Percentiles rank a stretch among this genome's conserved stretches.
These are phyloP conservation scores for Linum lewisii DNA, from an alignment of 345 rosid genomes.

Conservation along the genomic window DNA sequence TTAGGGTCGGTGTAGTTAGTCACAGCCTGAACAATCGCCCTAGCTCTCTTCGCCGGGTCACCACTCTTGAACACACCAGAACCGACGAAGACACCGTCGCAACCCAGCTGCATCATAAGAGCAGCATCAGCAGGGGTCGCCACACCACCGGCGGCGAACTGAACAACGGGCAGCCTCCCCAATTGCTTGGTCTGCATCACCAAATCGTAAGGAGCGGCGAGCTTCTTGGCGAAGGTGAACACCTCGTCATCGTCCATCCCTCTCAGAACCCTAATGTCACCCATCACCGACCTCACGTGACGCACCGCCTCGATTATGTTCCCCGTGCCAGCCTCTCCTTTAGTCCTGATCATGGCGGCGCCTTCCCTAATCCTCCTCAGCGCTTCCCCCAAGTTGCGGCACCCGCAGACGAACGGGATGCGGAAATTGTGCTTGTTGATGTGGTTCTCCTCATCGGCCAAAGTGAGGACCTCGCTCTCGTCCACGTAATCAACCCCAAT, in stretches of 20 bases:
- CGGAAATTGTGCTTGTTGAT: constrained; percentile 8
- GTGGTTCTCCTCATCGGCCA: constrained; percentile 2
- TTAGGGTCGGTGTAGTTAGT: neutral
- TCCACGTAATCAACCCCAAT: constrained; percentile 1
- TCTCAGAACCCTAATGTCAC: neutral
- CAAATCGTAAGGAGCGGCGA: constrained; percentile 3
- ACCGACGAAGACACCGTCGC: constrained; percentile 3
- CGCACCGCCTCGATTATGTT: constrained; percentile 2
- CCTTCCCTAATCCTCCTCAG: neutral
- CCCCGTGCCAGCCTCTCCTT: constrained; percentile 4
- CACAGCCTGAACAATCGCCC: constrained; percentile 6
- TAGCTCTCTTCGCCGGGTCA: constrained; percentile 4
- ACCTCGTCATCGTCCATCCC: constrained; percentile 3
- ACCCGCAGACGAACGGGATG: constrained; percentile 6
- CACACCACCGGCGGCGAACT: constrained; percentile 2
- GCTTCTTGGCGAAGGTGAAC: constrained; percentile 1
- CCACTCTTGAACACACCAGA: constrained; percentile 4
- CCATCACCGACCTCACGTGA: constrained; percentile 6
- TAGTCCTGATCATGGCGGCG: constrained; percentile 7
- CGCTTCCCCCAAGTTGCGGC: constrained; percentile 5
- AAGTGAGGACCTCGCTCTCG: constrained; percentile 7
- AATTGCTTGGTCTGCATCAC: constrained; percentile 5
- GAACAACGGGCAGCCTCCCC: constrained; percentile 6
- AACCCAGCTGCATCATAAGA: constrained; percentile 4
- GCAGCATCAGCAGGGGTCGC: constrained; percentile 4